Evolutionary conservation across 2,329 filamentous ascomycete species (phyloP).

Genomic region (Alternaria consortialis): DNA sequence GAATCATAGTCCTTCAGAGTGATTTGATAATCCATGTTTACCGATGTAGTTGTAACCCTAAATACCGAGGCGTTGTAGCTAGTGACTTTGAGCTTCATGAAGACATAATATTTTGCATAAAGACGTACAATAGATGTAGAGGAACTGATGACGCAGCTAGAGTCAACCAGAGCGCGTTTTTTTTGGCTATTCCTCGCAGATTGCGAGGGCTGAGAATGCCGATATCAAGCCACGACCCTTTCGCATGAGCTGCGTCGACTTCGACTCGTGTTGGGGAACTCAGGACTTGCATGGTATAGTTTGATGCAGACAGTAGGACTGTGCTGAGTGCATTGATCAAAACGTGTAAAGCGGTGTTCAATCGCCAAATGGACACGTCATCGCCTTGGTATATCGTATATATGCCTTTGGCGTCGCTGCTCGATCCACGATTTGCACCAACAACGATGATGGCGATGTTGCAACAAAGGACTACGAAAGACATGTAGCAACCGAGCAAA

Average conservation of each 20-base stretch:
- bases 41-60: too few species aligned
- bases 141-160: slow-evolving; percentile 44
- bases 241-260: slow-evolving; percentile 30
- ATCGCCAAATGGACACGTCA: slow-evolving; percentile 3
- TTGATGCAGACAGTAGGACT: slow-evolving; percentile 28
- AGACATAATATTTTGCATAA: too few species aligned
- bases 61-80: too few species aligned
- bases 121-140: slow-evolving; percentile 49
- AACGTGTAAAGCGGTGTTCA: slow-evolving; percentile 52
- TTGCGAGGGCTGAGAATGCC: slow-evolving; percentile 57
- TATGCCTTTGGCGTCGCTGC: slow-evolving; percentile 1
- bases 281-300: slow-evolving; percentile 40
- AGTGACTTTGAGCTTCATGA: too few species aligned
- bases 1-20: not conserved
- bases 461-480: slow-evolving; percentile 20
- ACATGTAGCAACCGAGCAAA: slow-evolving; percentile 23
- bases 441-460: slow-evolving; percentile 20
- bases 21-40: too few species aligned
- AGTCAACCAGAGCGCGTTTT: slow-evolving; percentile 17
- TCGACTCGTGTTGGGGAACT: slow-evolving; percentile 33
- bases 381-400: not conserved
- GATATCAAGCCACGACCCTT: slow-evolving; percentile 50
- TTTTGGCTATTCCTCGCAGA: slow-evolving; percentile 24
- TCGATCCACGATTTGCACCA: not conserved
- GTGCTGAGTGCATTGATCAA: slow-evolving; percentile 58